A percentile compares a stretch with the other conserved stretches of the same genome.
These are phyloP conservation scores for Spiromastix sp. DNA, from an alignment of 2,329 filamentous ascomycete species.

Conservation along the genomic window DNA sequence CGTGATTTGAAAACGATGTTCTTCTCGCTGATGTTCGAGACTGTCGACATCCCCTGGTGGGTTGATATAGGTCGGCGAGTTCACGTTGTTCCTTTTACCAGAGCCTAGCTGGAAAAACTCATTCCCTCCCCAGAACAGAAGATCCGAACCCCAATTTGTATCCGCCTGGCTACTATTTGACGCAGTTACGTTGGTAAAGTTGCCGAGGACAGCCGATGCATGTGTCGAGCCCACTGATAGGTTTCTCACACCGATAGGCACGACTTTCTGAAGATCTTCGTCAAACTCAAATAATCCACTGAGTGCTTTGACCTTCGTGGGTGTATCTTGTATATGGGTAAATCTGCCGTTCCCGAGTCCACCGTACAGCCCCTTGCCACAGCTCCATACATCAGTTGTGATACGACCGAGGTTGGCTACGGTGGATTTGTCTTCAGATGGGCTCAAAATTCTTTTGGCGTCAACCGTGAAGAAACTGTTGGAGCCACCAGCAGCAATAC, in stretches of 20 bases:
- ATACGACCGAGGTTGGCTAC: slow-evolving; percentile 42
- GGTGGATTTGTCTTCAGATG: slow-evolving; percentile 31
- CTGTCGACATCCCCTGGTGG: slow-evolving; percentile 58
- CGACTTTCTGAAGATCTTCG: slow-evolving; percentile 54
- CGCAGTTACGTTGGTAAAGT: slow-evolving; percentile 58
- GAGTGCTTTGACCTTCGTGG: slow-evolving; percentile 70
- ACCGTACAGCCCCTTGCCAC: slow-evolving; percentile 76
- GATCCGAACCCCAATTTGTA: slow-evolving; percentile 72
- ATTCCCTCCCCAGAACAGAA: slow-evolving; percentile 90
- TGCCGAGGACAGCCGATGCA: slow-evolving; percentile 71
- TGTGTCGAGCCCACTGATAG: slow-evolving; percentile 73
- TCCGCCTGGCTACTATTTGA: slow-evolving; percentile 49
- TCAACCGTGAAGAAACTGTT: slow-evolving; percentile 86
- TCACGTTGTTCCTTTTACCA: slow-evolving; percentile 73
- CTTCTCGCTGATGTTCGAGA: slow-evolving; percentile 52
- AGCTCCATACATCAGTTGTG: slow-evolving; percentile 73
- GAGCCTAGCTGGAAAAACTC: slow-evolving; percentile 89
- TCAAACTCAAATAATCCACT: slow-evolving; percentile 82
- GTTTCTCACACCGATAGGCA: slow-evolving; percentile 66
- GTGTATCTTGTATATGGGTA: slow-evolving; percentile 72
- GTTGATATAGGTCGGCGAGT: slow-evolving; percentile 65
- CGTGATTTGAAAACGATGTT: slow-evolving; percentile 70
- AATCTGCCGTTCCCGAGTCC: slow-evolving; percentile 76
- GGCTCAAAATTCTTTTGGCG: slow-evolving; percentile 49
- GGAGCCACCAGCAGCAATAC: slow-evolving; percentile 71